Evolutionary conservation across 352 stramenopile species (phyloP), one percentile per base, ranked within the genome.

Genomic region (Globisporangium polare): DNA sequence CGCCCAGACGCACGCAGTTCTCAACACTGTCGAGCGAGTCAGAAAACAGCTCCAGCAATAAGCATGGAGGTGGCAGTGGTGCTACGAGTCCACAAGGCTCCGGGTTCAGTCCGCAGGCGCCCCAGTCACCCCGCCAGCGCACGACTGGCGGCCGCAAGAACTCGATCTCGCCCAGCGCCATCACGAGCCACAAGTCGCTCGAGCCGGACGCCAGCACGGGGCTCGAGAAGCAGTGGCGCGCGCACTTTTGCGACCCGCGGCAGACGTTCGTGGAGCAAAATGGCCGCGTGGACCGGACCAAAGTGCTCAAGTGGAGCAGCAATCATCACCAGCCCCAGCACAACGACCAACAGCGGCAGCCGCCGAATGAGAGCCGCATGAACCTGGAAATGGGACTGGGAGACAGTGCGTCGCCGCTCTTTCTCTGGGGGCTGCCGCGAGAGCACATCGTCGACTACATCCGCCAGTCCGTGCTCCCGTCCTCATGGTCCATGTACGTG

Each of bases 361-460:
- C 31, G 18, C 41, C 41, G 4, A 31, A 33, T 39, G 29, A 56
- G 12, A 27, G 29, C 50, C 35, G 26, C 18, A 17, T 20, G 8
- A 20, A 65, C 55, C 17, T 42, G 45, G 46, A 61, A 45, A 3
- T 37, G 0, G 27, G 41, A 43, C 0, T 33, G 3, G 13, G 9
- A 0, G 53, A 57, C 45, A 54, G 58, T 0, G 59, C 53, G 24
- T 78, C 77, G 0, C 79, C 76, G 1, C 51, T 90, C 15, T 68
- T 77, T 20, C 63, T 87, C 20, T 91, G 84, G 84, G 78, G 78
- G 0, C 60, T 91, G 47, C 81, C 84, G 31, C 69, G 80, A 22
- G 81, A 91, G 46, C 77, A 91, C 52, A 84, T 90, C 49, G 65
- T 91, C 45, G 80, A 89, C 33, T 93, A 86, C 63, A 90, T 93